Conservation (phyloP, 805 yeast genomes). For the Ogataea minuta region DNA sequence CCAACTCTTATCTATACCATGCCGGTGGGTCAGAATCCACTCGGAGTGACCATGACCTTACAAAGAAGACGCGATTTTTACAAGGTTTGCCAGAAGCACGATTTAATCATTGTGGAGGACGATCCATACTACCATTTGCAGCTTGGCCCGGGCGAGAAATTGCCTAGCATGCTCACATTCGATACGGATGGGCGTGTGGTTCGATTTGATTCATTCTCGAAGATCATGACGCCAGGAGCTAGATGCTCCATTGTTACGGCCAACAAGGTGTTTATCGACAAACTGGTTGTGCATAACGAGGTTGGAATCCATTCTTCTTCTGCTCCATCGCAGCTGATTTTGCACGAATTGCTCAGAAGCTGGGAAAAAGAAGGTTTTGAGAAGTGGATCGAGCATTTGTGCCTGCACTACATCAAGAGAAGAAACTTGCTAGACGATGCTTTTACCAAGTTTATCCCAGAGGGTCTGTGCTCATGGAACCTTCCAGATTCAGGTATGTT, state of each 20-base stretch:
- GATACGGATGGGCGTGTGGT: slow-evolving; percentile 78
- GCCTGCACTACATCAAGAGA: slow-evolving; percentile 61
- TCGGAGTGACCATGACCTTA: slow-evolving; percentile 63
- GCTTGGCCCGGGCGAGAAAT: slow-evolving; percentile 48
- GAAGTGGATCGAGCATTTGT: slow-evolving; percentile 66
- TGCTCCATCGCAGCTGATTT: slow-evolving; percentile 65
- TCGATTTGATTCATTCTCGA: slow-evolving; percentile 76
- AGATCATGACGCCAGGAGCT: slow-evolving; percentile 75
- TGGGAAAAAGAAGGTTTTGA: slow-evolving; percentile 65
- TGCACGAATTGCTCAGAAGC: slow-evolving; percentile 54
- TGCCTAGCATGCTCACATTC: slow-evolving; percentile 64
- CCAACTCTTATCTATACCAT: slow-evolving; percentile 68
- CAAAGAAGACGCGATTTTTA: slow-evolving; percentile 60
- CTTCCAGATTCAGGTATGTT: slow-evolving; percentile 48
- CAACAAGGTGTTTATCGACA: slow-evolving; percentile 52
- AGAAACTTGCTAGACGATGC: slow-evolving; percentile 57
- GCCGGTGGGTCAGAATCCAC: slow-evolving; percentile 84
- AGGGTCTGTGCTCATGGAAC: slow-evolving; percentile 40
- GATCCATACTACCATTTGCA: slow-evolving; percentile 84
- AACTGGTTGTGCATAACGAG: slow-evolving; percentile 58
- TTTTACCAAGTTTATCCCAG: slow-evolving; percentile 46
- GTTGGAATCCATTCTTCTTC: slow-evolving; percentile 72
- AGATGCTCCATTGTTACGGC: slow-evolving; percentile 74
- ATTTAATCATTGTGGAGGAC: slow-evolving; percentile 73
- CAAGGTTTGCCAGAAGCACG: slow-evolving; percentile 61